Percentiles rank a stretch among this genome's conserved stretches.
phyloP scores from a whole-genome alignment of 805 yeast genomes.

The Wickerhamomyces tratensis region DNA sequence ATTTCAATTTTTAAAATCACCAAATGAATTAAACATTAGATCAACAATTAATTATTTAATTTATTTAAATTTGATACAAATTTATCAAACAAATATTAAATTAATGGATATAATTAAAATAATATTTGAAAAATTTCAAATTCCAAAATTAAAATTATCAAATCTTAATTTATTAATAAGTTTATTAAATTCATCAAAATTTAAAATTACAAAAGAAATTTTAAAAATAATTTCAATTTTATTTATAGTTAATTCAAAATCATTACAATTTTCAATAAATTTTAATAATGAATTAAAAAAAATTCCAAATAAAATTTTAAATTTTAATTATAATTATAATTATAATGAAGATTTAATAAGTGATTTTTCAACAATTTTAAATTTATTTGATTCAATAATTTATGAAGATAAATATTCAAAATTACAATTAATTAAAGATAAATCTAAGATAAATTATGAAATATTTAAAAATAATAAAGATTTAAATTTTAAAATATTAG shows the following conservation, averaged over 20 bases:
- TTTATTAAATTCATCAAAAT: background rate
- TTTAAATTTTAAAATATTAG: background rate
- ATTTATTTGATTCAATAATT: background rate
- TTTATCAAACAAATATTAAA: background rate
- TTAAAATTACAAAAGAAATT: background rate
- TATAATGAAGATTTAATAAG: background rate
- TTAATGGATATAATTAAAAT: background rate
- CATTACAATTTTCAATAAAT: background rate
- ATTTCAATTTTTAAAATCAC: conserved; percentile 1
- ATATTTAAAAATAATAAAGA: background rate
- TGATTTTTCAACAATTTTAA: background rate
- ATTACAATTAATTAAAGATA: background rate
- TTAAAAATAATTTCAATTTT: conserved; percentile 1
- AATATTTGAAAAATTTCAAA: conserved; percentile 1
- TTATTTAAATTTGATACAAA: background rate
- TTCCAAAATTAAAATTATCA: background rate
- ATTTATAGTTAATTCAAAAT: background rate
- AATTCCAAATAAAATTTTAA: background rate
- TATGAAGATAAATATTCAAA: background rate
- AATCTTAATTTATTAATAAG: background rate
- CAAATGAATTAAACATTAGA: background rate
- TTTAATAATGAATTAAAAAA: background rate
- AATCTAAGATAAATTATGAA: background rate
- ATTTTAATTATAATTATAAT: background rate
- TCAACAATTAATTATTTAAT: background rate